Evolutionary conservation across 495 filamentous ascomycete genomes (phyloP).

Genomic region (Bathelium albidoporum): DNA sequence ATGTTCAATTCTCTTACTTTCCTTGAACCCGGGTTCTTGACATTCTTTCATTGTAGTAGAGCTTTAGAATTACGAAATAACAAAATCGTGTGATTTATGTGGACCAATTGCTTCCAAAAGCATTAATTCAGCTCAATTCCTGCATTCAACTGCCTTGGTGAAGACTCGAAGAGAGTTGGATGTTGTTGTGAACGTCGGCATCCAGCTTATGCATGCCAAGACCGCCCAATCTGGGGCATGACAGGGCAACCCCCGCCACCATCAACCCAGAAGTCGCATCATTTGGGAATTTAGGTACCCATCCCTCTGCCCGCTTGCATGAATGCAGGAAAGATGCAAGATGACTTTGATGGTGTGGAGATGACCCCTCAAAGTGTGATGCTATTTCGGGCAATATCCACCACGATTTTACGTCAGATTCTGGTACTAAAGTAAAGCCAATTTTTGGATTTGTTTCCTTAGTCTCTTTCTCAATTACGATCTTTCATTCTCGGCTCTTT

Average conservation of each 20-base stretch:
- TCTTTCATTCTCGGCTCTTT: too few relatives aligned
- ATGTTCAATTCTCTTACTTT: background rate
- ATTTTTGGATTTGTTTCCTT: too few relatives aligned
- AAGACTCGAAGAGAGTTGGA: too few relatives aligned
- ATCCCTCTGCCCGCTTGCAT: too few relatives aligned
- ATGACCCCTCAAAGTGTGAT: background rate
- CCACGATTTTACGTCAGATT: too few relatives aligned
- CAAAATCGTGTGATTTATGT: too few relatives aligned
- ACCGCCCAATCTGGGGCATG: background rate
- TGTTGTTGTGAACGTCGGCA: too few relatives aligned
- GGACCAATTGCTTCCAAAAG: too few relatives aligned
- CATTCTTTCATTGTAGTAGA: background rate
- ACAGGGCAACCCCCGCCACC: background rate
- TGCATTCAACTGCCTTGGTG: background rate
- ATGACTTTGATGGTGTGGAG: background rate
- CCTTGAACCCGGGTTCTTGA: background rate
- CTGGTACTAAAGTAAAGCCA: too few relatives aligned
- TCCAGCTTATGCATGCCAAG: conserved; percentile 1
- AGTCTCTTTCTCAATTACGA: too few relatives aligned
- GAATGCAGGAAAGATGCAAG: background rate
- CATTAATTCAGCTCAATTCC: too few relatives aligned
- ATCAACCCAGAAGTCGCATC: background rate
- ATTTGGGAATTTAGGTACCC: background rate
- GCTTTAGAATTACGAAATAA: too few relatives aligned
- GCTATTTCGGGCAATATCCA: background rate